A percentile compares a stretch with the other conserved stretches of the same genome.
Evolutionary conservation across 768 basidiomycete species (phyloP).

Genomic region (Pleurotus citrinopileatus): DNA sequence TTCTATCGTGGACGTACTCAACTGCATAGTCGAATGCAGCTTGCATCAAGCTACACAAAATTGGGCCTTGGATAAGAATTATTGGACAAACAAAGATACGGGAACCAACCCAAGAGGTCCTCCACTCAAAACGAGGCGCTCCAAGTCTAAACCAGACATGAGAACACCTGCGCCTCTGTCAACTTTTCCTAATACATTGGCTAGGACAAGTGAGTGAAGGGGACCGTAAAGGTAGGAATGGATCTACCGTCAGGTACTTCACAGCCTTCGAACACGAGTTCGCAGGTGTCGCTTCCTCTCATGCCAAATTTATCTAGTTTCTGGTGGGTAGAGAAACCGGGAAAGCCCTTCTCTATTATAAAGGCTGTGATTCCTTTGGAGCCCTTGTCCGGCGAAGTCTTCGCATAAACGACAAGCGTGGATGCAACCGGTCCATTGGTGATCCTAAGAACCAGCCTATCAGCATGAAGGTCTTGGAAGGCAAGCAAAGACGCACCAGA

Average conservation of each 20-base stretch:
- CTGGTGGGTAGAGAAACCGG: slow-evolving; percentile 85
- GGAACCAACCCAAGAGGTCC: slow-evolving; percentile 78
- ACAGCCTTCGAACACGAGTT: slow-evolving; percentile 89
- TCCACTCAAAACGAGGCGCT: slow-evolving; percentile 87
- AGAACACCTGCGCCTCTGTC: slow-evolving; percentile 82
- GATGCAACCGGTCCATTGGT: slow-evolving; percentile 93
- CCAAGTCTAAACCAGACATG: slow-evolving; percentile 93
- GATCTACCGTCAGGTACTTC: slow-evolving; percentile 78
- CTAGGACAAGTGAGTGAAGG: slow-evolving; percentile 34
- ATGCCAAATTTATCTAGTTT: slow-evolving; percentile 97
- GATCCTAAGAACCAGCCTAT: slow-evolving; percentile 55
- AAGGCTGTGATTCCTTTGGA: slow-evolving; percentile 93
- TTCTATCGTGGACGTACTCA: slow-evolving; percentile 89
- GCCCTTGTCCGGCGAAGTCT: slow-evolving; percentile 71
- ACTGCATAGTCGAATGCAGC: slow-evolving; percentile 87
- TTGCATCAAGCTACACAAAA: slow-evolving; percentile 71
- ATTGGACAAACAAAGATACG: slow-evolving; percentile 8
- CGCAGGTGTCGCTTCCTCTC: slow-evolving; percentile 94
- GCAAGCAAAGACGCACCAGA: slow-evolving; percentile 61
- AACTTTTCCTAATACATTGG: slow-evolving; percentile 80
- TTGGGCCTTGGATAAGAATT: not conserved
- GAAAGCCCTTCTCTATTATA: slow-evolving; percentile 78
- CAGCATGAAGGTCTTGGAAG: not conserved
- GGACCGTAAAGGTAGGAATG: not conserved
- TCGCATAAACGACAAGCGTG: slow-evolving; percentile 91